Percentiles rank a stretch among this genome's conserved stretches.
phyloP scores from a whole-genome alignment of 2,329 filamentous ascomycete species.

The Westerdykella sp. region DNA sequence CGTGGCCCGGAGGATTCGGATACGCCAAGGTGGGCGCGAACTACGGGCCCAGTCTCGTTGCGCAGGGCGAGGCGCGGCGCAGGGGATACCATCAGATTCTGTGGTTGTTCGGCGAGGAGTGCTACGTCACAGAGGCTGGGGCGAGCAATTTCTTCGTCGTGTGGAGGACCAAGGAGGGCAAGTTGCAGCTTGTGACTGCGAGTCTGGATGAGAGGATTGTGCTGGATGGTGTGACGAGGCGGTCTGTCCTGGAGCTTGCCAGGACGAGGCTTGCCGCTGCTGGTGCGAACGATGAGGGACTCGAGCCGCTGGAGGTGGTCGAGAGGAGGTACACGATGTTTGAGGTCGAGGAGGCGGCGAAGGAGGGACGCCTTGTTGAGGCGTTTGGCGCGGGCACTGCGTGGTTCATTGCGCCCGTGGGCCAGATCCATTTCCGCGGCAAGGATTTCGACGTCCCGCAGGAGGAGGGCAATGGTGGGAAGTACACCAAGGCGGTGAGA shows the following conservation, averaged over 20 bases:
- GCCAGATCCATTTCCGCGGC: constrained; percentile 42
- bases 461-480: constrained; percentile 36
- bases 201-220: constrained; percentile 78
- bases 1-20: constrained; percentile 90
- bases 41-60: constrained; percentile 77
- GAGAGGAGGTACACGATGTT: constrained; percentile 78
- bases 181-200: constrained; percentile 70
- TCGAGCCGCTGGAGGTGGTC: constrained; percentile 58
- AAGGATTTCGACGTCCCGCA: constrained; percentile 41
- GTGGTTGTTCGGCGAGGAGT: constrained; percentile 80
- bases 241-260: constrained; percentile 69
- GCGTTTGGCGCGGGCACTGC: constrained; percentile 84
- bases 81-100: constrained; percentile 82
- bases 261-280: constrained; percentile 51
- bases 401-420: constrained; percentile 46
- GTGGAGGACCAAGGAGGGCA: constrained; percentile 61
- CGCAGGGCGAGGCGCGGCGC: constrained; percentile 66
- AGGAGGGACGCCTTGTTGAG: constrained; percentile 73
- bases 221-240: constrained; percentile 79
- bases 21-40: constrained; percentile 91
- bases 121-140: constrained; percentile 81
- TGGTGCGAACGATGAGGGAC: constrained; percentile 13
- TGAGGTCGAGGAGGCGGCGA: constrained; percentile 65
- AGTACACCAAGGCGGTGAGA: constrained; percentile 41
- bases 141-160: constrained; percentile 89